A percentile compares a stretch with the other conserved stretches of the same genome.
Evolutionary conservation across 2,329 filamentous ascomycete species (phyloP).

Genomic region (Mollisia scopiformis): DNA sequence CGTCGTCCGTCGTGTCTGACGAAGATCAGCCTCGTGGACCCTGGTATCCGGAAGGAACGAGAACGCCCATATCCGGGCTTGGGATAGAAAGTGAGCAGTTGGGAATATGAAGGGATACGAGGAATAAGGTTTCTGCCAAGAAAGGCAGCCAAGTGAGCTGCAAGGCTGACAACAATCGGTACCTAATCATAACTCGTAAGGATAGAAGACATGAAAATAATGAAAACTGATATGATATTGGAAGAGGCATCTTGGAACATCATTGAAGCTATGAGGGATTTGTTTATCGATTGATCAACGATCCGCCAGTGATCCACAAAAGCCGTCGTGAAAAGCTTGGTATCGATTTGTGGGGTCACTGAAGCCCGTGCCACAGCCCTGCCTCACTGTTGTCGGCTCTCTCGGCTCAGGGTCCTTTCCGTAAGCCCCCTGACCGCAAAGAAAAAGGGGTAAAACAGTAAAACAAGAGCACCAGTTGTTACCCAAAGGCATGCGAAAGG

Average conservation of each 20-base stretch:
- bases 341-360: background rate
- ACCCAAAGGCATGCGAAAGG: too few relatives aligned
- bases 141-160: too few relatives aligned
- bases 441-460: too few relatives aligned
- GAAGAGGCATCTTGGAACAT: too few relatives aligned
- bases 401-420: too few relatives aligned
- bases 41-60: background rate
- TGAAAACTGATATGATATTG: background rate
- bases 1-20: background rate
- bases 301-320: too few relatives aligned
- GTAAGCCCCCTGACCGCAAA: too few relatives aligned
- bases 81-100: background rate
- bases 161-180: too few relatives aligned
- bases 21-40: background rate
- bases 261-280: too few relatives aligned
- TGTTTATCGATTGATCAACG: background rate
- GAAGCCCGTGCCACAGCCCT: too few relatives aligned
- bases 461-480: too few relatives aligned
- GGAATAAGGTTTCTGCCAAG: too few relatives aligned
- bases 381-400: background rate
- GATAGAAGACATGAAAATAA: background rate
- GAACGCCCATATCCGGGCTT: background rate
- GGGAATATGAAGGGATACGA: background rate
- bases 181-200: background rate
- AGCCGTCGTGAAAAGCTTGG: background rate